A percentile compares a stretch with the other conserved stretches of the same genome.
These are phyloP conservation scores for Pythium vanterpoolii DNA, from an alignment of 352 stramenopile species.

Conservation along the genomic window DNA sequence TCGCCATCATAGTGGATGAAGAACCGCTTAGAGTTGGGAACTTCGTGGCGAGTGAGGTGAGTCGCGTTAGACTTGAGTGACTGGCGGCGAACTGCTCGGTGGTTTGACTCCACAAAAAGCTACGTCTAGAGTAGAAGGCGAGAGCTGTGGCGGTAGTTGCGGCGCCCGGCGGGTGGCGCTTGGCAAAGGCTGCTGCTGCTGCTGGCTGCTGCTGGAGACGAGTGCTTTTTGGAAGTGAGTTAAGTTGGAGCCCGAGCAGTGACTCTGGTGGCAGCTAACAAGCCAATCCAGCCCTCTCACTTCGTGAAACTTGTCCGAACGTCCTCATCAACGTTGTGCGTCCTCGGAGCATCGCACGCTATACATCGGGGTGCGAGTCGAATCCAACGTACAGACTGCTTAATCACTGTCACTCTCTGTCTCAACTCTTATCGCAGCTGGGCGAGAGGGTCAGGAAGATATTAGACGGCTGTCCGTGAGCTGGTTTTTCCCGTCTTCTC, in stretches of 20 bases:
- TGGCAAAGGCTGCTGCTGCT: conserved; percentile 5
- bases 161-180: background rate
- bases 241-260: background rate
- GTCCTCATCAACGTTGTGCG: background rate
- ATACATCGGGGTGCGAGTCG: background rate
- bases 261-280: background rate
- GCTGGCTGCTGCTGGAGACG: conserved; percentile 17
- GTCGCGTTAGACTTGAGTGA: background rate
- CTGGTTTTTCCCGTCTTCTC: conserved; percentile 2
- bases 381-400: background rate
- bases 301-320: background rate
- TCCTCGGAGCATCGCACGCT: conserved; percentile 1
- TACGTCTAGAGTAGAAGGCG: background rate
- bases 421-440: conserved; percentile 12
- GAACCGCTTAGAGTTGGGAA: background rate
- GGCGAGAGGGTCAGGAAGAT: background rate
- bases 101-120: conserved; percentile 17
- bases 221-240: conserved; percentile 24
- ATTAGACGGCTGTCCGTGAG: background rate
- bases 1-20: conserved; percentile 22
- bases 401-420: background rate
- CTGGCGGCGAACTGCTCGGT: background rate
- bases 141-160: background rate
- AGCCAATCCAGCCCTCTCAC: background rate
- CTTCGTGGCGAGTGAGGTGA: background rate